These are phyloP conservation scores for Gigaspora rosea DNA, from an alignment of 192 early-diverging fungal genomes.

Conservation along the genomic window DNA sequence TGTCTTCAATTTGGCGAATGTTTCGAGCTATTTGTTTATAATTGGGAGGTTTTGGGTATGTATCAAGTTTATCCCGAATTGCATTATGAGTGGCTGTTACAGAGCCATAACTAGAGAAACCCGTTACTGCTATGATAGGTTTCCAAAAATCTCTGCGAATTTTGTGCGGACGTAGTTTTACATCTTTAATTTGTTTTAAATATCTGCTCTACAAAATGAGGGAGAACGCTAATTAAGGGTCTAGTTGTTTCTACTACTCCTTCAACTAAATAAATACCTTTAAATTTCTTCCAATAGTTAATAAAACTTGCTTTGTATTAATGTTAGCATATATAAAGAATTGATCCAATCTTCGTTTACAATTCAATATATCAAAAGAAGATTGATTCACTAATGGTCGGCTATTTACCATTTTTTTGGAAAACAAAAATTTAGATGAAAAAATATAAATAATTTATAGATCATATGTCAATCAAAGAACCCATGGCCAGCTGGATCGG, in stretches of 20 bases:
- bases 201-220: neutral
- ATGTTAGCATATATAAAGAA: conserved; percentile 6
- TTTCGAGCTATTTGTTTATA: conserved; percentile 34
- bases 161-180: conserved; percentile 32
- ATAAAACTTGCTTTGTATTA: conserved; percentile 6
- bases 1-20: neutral
- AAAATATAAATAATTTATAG: no score
- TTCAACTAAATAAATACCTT: neutral
- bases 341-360: conserved; percentile 15
- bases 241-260: neutral
- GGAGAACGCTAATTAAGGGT: neutral
- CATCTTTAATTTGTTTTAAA: conserved; percentile 24
- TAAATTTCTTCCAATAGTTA: conserved; percentile 6
- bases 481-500: no score
- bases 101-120: conserved; percentile 40
- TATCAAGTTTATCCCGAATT: conserved; percentile 28
- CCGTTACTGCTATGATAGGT: conserved; percentile 42
- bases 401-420: no score
- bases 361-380: neutral
- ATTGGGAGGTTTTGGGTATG: conserved; percentile 30
- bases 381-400: no score
- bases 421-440: no score
- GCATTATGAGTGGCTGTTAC: conserved; percentile 32
- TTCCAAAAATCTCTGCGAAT: conserved; percentile 48
- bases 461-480: no score